A percentile compares a stretch with the other conserved stretches of the same genome.
Conservation (phyloP, 1,284 basidiomycete genomes). For the Agroathelia rolfsii region DNA sequence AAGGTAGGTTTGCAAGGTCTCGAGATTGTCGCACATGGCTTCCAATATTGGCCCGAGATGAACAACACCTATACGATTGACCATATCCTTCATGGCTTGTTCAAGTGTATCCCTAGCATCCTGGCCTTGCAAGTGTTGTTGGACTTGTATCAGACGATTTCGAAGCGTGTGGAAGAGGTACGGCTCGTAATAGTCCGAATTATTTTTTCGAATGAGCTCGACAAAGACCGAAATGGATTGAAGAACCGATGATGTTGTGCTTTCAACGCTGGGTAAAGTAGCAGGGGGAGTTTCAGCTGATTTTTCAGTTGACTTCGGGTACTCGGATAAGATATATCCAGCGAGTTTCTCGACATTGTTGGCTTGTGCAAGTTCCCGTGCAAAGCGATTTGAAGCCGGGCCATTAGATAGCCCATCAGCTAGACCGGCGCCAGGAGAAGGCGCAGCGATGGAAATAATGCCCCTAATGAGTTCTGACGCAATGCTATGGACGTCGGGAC, state of each 20-base stretch:
- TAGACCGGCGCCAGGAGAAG: constrained; percentile 67
- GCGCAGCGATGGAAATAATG: constrained; percentile 90
- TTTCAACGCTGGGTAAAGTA: constrained; percentile 56
- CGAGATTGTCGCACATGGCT: constrained; percentile 66
- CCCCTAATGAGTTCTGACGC: constrained; percentile 91
- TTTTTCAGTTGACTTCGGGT: constrained; percentile 10
- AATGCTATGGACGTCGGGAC: constrained; percentile 76
- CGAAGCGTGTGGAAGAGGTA: constrained; percentile 95
- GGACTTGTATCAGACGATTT: constrained; percentile 81
- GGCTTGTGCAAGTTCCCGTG: constrained; percentile 79
- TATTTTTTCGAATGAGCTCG: constrained; percentile 97
- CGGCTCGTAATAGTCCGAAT: constrained; percentile 97
- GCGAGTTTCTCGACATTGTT: constrained; percentile 68
- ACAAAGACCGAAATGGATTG: constrained; percentile 87
- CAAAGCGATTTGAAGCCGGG: constrained; percentile 79
- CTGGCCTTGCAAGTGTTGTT: constrained; percentile 58
- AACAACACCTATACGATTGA: constrained; percentile 87
- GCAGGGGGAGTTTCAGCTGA: constrained; percentile 12
- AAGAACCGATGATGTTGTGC: constrained; percentile 80
- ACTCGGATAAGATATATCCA: constrained; percentile 74
- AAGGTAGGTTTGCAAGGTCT: constrained; percentile 67
- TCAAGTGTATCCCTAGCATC: constrained; percentile 68
- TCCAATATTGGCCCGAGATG: constrained; percentile 81
- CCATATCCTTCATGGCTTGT: constrained; percentile 77
- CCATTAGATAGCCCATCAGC: constrained; percentile 57